A percentile compares a stretch with the other conserved stretches of the same genome.
phyloP scores from a whole-genome alignment of 2,329 filamentous ascomycete species.

The Lasiodiplodia hormozganensis region DNA sequence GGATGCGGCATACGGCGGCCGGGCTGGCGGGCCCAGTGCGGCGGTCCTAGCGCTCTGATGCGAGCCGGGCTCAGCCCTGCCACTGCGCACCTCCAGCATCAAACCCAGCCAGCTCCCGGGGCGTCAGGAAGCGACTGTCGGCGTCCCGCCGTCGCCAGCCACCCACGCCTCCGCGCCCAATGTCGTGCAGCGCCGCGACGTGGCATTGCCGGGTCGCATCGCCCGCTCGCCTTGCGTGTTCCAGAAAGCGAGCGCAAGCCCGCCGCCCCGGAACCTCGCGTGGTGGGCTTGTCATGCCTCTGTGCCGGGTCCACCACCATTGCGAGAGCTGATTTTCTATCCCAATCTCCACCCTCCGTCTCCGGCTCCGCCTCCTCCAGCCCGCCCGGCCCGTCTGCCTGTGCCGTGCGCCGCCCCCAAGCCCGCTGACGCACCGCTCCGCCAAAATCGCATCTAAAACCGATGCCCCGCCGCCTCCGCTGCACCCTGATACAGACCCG shows the following conservation, averaged over 20 bases:
- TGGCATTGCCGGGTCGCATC: slow-evolving; percentile 26
- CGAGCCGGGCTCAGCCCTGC: slow-evolving; percentile 4
- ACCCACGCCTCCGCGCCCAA: neutral
- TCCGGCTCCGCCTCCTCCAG: slow-evolving; percentile 7
- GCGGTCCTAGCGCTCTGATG: slow-evolving; percentile 11
- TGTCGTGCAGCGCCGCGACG: slow-evolving; percentile 25
- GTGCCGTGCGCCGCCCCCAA: slow-evolving; percentile 2
- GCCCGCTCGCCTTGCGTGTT: slow-evolving; percentile 26
- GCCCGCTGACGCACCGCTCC: slow-evolving; percentile 3
- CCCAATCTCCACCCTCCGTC: slow-evolving; percentile 16
- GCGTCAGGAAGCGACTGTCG: slow-evolving; percentile 16
- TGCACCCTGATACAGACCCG: slow-evolving; percentile 16
- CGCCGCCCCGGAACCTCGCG: slow-evolving; percentile 17
- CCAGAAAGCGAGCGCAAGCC: slow-evolving; percentile 29
- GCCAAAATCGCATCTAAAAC: neutral
- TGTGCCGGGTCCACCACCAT: slow-evolving; percentile 5
- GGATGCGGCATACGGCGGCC: slow-evolving; percentile 22
- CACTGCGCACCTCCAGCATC: neutral
- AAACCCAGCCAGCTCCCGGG: slow-evolving; percentile 4
- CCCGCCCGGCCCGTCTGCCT: slow-evolving; percentile 18
- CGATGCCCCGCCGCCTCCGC: slow-evolving; percentile 17
- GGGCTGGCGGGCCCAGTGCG: neutral
- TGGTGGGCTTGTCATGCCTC: slow-evolving; percentile 21
- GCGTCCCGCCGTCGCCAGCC: neutral
- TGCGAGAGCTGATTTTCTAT: slow-evolving; percentile 15